A percentile compares a stretch with the other conserved stretches of the same genome.
Conservation (phyloP, 2,329 filamentous ascomycete species). For the Polychaeton citri region DNA sequence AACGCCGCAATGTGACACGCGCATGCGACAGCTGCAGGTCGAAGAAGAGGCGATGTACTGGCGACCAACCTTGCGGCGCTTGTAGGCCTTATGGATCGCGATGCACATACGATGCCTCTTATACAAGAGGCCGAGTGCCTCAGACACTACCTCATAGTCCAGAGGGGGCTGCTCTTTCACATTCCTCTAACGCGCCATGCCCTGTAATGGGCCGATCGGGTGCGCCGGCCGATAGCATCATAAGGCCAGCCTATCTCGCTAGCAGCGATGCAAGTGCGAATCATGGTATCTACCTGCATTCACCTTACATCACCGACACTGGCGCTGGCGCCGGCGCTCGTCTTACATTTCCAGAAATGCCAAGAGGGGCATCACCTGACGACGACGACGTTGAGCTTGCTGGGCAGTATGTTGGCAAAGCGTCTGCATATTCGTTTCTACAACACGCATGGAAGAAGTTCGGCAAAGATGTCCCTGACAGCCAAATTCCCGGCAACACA, state of each 20-base stretch:
- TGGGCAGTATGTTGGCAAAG: not conserved
- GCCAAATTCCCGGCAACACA: conserved; percentile 14
- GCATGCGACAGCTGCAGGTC: conserved; percentile 21
- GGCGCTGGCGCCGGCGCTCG: conserved; percentile 3
- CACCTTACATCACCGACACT: not conserved
- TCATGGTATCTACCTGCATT: conserved; percentile 1
- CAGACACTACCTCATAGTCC: not conserved
- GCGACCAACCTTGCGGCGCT: conserved; percentile 26
- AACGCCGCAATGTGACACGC: conserved; percentile 7
- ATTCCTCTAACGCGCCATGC: too few relatives aligned
- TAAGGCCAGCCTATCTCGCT: conserved; percentile 8
- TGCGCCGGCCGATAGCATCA: conserved; percentile 26
- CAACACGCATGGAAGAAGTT: conserved; percentile 37
- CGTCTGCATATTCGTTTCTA: conserved; percentile 23
- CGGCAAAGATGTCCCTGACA: conserved; percentile 24
- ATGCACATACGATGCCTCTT: conserved; percentile 39
- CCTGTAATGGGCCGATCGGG: conserved; percentile 9
- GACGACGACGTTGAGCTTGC: not conserved
- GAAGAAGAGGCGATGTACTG: conserved; percentile 29
- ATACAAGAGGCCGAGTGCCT: conserved; percentile 26
- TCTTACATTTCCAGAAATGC: conserved; percentile 4
- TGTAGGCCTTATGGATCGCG: conserved; percentile 19
- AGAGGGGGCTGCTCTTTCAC: not conserved
- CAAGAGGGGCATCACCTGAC: conserved; percentile 2
- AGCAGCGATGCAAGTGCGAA: conserved; percentile 2